Conservation (phyloP, 2,329 filamentous ascomycete genomes). For the Arthroderma uncinatum region DNA sequence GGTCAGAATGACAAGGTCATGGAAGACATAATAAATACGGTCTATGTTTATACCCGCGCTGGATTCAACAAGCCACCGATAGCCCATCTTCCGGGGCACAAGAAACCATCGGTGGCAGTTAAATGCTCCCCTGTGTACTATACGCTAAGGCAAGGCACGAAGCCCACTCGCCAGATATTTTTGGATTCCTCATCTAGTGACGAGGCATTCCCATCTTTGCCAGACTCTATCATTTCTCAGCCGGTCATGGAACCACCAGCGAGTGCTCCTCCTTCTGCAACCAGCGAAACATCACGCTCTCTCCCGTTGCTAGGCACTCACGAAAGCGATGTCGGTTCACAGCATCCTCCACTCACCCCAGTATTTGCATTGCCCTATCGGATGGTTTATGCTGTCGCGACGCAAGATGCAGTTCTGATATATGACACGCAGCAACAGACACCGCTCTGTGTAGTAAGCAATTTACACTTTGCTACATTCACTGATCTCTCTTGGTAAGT, state of each 20-base stretch:
- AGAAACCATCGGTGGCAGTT: slow-evolving; percentile 93
- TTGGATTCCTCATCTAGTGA: slow-evolving; percentile 86
- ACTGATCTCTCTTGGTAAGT: slow-evolving; percentile 88
- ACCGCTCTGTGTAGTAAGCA: slow-evolving; percentile 88
- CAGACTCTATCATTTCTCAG: slow-evolving; percentile 57
- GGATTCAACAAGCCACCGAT: slow-evolving; percentile 95
- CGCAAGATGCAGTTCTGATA: slow-evolving; percentile 84
- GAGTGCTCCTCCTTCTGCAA: slow-evolving; percentile 37
- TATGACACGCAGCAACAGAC: slow-evolving; percentile 97
- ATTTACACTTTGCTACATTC: slow-evolving; percentile 93
- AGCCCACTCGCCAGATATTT: slow-evolving; percentile 74
- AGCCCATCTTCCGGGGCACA: slow-evolving; percentile 88
- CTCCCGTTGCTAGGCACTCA: slow-evolving; percentile 38
- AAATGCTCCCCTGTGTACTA: slow-evolving; percentile 89
- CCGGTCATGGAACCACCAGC: slow-evolving; percentile 72
- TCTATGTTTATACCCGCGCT: slow-evolving; percentile 94
- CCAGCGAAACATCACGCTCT: slow-evolving; percentile 41
- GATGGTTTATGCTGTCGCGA: slow-evolving; percentile 93
- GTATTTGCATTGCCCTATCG: slow-evolving; percentile 82
- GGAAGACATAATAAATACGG: slow-evolving; percentile 89
- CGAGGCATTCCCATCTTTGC: slow-evolving; percentile 69
- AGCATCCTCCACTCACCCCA: slow-evolving; percentile 45
- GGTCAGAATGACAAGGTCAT: slow-evolving; percentile 60
- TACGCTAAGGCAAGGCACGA: slow-evolving; percentile 57
- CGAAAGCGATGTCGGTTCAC: slow-evolving; percentile 42